Evolutionary conservation across 495 filamentous ascomycete species (phyloP).

Genomic region (Penicillium cataractarum): DNA sequence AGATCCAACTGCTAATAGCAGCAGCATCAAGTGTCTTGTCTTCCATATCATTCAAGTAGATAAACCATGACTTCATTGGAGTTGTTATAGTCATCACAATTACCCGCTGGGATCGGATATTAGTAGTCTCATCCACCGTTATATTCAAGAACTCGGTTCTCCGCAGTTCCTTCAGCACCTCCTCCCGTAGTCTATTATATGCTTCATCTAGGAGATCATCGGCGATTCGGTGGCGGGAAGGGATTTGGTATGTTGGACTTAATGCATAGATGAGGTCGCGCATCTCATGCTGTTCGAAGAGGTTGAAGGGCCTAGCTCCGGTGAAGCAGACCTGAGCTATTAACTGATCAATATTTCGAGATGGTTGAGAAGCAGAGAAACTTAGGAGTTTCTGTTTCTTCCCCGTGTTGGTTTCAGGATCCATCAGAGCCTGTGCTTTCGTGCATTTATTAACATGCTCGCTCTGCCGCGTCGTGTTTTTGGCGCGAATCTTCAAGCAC

Average conservation of each 20-base stretch:
- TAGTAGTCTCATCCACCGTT: background rate
- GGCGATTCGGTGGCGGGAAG: constrained; percentile 12
- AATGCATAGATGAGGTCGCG: constrained; percentile 10
- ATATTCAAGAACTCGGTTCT: background rate
- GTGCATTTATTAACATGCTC: constrained; percentile 10
- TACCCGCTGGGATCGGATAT: background rate
- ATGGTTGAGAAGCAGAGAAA: constrained; percentile 6
- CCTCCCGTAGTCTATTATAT: constrained; percentile 2
- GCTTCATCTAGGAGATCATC: constrained; percentile 12
- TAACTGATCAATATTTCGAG: constrained; percentile 10
- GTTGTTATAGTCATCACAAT: background rate
- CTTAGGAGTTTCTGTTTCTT: background rate
- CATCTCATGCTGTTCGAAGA: constrained; percentile 8
- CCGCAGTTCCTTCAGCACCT: background rate
- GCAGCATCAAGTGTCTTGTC: background rate
- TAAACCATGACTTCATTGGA: background rate
- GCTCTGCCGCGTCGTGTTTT: constrained; percentile 12
- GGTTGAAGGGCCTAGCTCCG: constrained; percentile 8
- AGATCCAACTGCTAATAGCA: background rate
- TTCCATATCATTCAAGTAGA: background rate
- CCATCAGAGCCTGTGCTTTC: constrained; percentile 7
- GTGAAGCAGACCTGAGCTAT: constrained; percentile 14
- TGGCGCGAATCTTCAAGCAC: constrained; percentile 11
- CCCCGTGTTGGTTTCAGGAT: constrained; percentile 4
- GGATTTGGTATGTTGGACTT: constrained; percentile 13